phyloP scores from a whole-genome alignment of 2,329 filamentous ascomycete species.

The Aspergillus novoparasiticus region DNA sequence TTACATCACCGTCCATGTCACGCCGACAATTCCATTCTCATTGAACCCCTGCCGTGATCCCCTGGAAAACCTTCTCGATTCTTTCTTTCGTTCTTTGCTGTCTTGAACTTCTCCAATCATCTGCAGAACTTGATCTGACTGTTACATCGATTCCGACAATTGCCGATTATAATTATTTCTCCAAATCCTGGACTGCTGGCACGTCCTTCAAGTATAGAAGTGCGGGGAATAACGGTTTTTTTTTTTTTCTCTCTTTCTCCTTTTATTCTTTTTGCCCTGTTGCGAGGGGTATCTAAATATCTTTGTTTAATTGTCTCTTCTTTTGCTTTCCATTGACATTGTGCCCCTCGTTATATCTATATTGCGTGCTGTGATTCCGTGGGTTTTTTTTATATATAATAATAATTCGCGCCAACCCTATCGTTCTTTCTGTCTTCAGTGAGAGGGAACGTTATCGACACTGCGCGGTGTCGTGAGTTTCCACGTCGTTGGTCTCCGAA shows the following conservation, averaged over 20 bases:
- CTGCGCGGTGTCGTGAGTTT: not conserved
- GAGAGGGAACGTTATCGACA: not conserved
- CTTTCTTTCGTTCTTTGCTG: not conserved
- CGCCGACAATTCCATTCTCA: constrained; percentile 4
- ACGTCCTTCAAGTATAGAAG: not conserved
- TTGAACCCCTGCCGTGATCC: not conserved
- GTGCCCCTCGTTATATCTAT: not conserved
- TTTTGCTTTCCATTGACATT: not conserved
- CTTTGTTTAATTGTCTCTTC: not conserved
- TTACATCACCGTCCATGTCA: constrained; percentile 7
- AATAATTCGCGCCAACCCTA: not conserved
- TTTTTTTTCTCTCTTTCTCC: not conserved
- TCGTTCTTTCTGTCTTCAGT: not conserved
- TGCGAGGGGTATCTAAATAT: not conserved
- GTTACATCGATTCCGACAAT: not conserved
- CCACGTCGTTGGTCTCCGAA: not conserved
- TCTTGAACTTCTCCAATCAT: not conserved
- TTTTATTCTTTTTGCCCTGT: not conserved
- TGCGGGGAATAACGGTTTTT: not conserved
- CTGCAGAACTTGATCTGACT: not conserved
- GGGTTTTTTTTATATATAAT: not conserved
- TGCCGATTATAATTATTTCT: not conserved
- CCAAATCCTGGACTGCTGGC: not conserved
- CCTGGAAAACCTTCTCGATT: not conserved
- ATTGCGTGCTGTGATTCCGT: not conserved